Percentiles rank a stretch among this genome's conserved stretches.
phyloP scores from a whole-genome alignment of 345 rosid species.

The Melaleuca quinquenervia region DNA sequence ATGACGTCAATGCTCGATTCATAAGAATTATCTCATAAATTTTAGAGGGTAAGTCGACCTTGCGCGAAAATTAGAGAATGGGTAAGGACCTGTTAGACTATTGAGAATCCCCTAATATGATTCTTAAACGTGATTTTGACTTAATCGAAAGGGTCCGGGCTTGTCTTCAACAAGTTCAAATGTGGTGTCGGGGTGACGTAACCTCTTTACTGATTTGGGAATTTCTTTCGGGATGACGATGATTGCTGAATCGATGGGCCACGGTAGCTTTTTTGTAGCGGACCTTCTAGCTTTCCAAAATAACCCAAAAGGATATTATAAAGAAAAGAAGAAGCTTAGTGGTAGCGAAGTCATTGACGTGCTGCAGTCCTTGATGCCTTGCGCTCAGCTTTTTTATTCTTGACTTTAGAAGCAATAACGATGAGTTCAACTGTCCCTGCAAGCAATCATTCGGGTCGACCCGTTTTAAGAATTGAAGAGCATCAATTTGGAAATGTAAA shows the following conservation, averaged over 20 bases:
- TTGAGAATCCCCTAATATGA: not conserved
- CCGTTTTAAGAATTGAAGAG: not conserved
- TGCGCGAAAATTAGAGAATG: not conserved
- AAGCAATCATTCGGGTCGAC: not conserved
- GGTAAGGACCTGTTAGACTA: not conserved
- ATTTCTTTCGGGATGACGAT: not conserved
- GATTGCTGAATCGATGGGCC: not conserved
- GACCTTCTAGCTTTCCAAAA: not conserved
- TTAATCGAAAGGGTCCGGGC: not conserved
- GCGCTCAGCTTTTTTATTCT: not conserved
- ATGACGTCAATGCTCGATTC: not conserved
- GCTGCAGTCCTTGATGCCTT: not conserved
- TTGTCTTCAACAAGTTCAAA: not conserved
- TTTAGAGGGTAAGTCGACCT: not conserved
- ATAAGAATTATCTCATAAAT: not conserved
- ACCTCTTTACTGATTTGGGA: not conserved
- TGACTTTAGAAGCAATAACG: constrained; percentile 1
- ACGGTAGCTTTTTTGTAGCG: not conserved
- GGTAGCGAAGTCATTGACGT: not conserved
- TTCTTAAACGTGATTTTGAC: not conserved
- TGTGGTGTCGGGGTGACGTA: not conserved
- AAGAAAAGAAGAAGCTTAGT: not conserved
- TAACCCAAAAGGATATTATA: not conserved
- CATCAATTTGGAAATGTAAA: not conserved
- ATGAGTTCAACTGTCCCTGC: not conserved